Conservation (phyloP, 2,329 filamentous ascomycete genomes). For the Endoconidiophora laricicola region DNA sequence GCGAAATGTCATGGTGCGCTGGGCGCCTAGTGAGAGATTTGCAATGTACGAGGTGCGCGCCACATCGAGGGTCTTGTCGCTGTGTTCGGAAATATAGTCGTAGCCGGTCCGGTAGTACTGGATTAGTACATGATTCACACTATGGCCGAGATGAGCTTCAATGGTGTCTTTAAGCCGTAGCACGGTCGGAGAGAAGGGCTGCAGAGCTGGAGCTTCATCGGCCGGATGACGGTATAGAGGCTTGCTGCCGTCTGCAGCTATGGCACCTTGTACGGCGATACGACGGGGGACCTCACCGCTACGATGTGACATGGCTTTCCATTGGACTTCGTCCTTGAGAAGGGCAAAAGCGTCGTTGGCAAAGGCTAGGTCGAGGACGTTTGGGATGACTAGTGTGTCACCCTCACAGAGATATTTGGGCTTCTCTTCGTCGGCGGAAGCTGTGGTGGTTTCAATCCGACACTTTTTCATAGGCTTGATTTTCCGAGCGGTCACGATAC, state of each 20-base stretch:
- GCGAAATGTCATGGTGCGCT: conserved; percentile 76
- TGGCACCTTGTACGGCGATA: conserved; percentile 70
- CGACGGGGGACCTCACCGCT: conserved; percentile 82
- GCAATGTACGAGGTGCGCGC: conserved; percentile 66
- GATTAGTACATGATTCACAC: conserved; percentile 80
- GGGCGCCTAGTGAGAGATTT: conserved; percentile 84
- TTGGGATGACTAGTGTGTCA: conserved; percentile 57
- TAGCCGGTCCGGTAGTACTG: conserved; percentile 79
- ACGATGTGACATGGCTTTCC: conserved; percentile 86
- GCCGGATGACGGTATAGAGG: conserved; percentile 92
- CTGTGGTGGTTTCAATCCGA: no score
- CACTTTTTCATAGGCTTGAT: no score
- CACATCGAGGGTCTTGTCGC: conserved; percentile 92
- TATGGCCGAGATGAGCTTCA: conserved; percentile 58
- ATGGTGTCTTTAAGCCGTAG: conserved; percentile 48
- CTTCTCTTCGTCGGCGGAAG: no score
- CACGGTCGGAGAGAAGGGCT: conserved; percentile 60
- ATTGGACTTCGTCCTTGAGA: conserved; percentile 59
- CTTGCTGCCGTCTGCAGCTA: conserved; percentile 51
- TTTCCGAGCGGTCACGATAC: no score
- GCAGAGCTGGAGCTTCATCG: conserved; percentile 66
- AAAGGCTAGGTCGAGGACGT: conserved; percentile 45
- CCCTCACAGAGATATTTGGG: conserved; percentile 48
- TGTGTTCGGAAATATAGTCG: conserved; percentile 92
- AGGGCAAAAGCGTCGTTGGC: conserved; percentile 48